Conservation (phyloP, 768 basidiomycete genomes). For the Suillus plorans region DNA sequence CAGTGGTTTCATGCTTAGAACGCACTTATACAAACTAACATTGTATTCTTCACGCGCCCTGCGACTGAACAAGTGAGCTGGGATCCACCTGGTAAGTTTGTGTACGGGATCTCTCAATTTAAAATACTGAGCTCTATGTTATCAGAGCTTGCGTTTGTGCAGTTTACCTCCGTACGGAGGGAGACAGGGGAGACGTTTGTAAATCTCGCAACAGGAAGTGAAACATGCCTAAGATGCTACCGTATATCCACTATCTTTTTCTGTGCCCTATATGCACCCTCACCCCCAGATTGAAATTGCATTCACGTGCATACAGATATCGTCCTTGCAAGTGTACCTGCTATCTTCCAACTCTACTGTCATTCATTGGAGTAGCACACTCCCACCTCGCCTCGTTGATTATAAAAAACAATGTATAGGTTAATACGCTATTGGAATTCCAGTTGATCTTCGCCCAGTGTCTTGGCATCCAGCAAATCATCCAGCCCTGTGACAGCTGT, state of each 20-base stretch:
- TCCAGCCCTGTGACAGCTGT: not conserved
- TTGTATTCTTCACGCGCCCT: too few species aligned
- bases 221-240: not conserved
- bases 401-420: not conserved
- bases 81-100: too few species aligned
- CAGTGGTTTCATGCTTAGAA: too few species aligned
- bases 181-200: constrained; percentile 26
- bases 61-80: too few species aligned
- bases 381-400: not conserved
- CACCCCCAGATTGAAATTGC: not conserved
- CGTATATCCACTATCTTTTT: not conserved
- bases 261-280: not conserved
- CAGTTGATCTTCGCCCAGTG: too few species aligned
- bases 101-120: too few species aligned
- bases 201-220: constrained; percentile 58
- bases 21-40: too few species aligned
- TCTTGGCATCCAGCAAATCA: not conserved
- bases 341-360: constrained; percentile 1
- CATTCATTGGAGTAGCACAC: not conserved
- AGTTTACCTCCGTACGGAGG: too few species aligned
- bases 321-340: not conserved
- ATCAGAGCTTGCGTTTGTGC: too few species aligned
- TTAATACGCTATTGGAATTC: constrained; percentile 3
- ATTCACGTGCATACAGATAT: not conserved
- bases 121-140: too few species aligned